Evolutionary conservation across 257 asterid genomes (phyloP), one percentile per base, ranked within the genome.

Genomic region (Solanum clarkiae): DNA sequence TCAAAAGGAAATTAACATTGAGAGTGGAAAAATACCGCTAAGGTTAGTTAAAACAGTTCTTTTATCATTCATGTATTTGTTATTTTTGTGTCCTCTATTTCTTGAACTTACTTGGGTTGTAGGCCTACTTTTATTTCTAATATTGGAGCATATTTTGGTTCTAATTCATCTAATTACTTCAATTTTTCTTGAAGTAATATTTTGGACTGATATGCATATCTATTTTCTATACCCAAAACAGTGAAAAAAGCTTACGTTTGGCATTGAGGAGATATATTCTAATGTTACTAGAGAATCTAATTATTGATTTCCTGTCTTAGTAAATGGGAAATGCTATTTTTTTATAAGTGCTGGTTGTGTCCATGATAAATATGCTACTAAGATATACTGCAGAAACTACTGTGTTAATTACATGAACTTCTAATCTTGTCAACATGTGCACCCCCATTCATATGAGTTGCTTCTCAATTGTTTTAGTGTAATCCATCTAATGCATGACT

Each of bases 11-110:
- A 51, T 83, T 89, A 71, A 81, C 49, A 56, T 71, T 70, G 86
- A 79, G 62, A 88, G 87, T 85, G 93, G 87, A 29, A 92, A 92
- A 88, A 82, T 93, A 66, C 98, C 97, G 80, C 82, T 86, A 86
- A 93, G 98, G 98, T 94, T 86, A 87, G 89, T 66, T 77, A 91
- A n/a, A 49, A 3, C 40, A 22, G 60, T 4, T 49, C 49, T 49
- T 22, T 44, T 49, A 75, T 75, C n/a, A 75, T 75, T 75, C 24
- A 8, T 49, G 62, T 22, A 75, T 49, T 49, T 75, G 14, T 24
- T 49, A 49, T 75, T 75, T 36, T 60, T 49, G 45, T 56, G 49
- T 47, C 42, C 81, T 49, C 81, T 49, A 24, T 49, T 75, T 49
- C 16, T 16, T 16, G 22, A 49, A 24, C 81, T 22, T 75, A 75